Percentiles rank a stretch among this genome's conserved stretches.
phyloP scores from a whole-genome alignment of 805 yeast species.

The Starmerella apis region DNA sequence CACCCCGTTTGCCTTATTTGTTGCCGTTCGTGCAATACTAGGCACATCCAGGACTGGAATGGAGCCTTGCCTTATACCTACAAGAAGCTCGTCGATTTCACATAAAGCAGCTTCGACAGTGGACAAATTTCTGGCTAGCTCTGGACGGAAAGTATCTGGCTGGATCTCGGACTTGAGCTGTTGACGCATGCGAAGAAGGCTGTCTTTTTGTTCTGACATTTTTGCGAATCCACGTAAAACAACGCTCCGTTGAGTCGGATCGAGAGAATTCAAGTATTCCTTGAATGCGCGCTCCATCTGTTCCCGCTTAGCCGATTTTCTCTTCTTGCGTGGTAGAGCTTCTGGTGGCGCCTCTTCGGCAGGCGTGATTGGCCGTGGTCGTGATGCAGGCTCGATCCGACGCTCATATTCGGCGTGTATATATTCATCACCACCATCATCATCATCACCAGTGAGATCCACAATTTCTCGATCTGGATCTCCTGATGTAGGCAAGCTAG shows the following conservation, averaged over 20 bases:
- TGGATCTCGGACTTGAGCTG: background rate
- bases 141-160: background rate
- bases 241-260: background rate
- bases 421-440: background rate
- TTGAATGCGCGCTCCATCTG: slow-evolving; percentile 7
- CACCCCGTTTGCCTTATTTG: slow-evolving; percentile 5
- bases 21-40: background rate
- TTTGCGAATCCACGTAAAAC: slow-evolving; percentile 2
- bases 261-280: slow-evolving; percentile 4
- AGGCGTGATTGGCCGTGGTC: background rate
- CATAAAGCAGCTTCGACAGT: background rate
- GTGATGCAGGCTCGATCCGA: background rate
- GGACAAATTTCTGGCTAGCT: background rate
- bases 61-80: slow-evolving; percentile 4
- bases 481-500: background rate
- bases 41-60: background rate
- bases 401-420: background rate
- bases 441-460: slow-evolving; percentile 4
- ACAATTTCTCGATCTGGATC: background rate
- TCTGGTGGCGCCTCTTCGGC: background rate
- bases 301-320: slow-evolving; percentile 7
- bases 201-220: slow-evolving; percentile 7
- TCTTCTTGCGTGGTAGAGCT: slow-evolving; percentile 7
- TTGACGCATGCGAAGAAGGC: slow-evolving; percentile 7
- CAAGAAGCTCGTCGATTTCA: background rate